These are phyloP conservation scores for Phlebiopsis gigantea DNA, from an alignment of 768 basidiomycete species.

Conservation along the genomic window DNA sequence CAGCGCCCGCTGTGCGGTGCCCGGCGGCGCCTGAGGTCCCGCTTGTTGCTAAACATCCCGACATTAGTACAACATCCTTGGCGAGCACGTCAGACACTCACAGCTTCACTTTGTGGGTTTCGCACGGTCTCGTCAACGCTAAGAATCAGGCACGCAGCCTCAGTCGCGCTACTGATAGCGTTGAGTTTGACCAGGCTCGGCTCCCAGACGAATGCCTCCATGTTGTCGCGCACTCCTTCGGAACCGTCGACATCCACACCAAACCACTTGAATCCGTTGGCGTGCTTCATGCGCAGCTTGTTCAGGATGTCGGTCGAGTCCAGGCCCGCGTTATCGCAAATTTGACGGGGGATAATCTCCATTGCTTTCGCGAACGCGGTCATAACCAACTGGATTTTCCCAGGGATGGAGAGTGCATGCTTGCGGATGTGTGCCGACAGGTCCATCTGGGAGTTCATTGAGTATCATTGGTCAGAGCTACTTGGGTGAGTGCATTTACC, in stretches of 20 bases:
- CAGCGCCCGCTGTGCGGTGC: slow-evolving; percentile 80
- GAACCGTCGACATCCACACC: slow-evolving; percentile 92
- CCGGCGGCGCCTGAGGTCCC: slow-evolving; percentile 90
- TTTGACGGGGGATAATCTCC: slow-evolving; percentile 96
- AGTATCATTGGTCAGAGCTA: background rate
- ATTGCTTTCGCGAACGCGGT: slow-evolving; percentile 95
- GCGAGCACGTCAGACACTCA: slow-evolving; percentile 27
- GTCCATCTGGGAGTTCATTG: slow-evolving; percentile 68
- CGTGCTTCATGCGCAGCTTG: slow-evolving; percentile 95
- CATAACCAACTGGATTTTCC: slow-evolving; percentile 92
- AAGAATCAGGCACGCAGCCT: slow-evolving; percentile 93
- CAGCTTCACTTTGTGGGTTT: slow-evolving; percentile 91
- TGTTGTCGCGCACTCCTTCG: slow-evolving; percentile 89
- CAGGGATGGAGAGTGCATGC: slow-evolving; percentile 87
- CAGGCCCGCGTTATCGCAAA: slow-evolving; percentile 96
- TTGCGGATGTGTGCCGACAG: slow-evolving; percentile 91
- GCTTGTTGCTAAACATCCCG: slow-evolving; percentile 51
- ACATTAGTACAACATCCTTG: slow-evolving; percentile 14
- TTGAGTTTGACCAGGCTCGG: slow-evolving; percentile 93
- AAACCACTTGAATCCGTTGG: slow-evolving; percentile 81
- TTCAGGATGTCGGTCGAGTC: slow-evolving; percentile 97
- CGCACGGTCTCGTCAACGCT: slow-evolving; percentile 97
- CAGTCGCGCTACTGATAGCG: slow-evolving; percentile 90
- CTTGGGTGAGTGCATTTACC: slow-evolving; percentile 38
- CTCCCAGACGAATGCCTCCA: slow-evolving; percentile 99